A percentile compares a stretch with the other conserved stretches of the same genome.
These are phyloP conservation scores for Tolypocladium ophioglossoides DNA, from an alignment of 2,329 filamentous ascomycete species.

Conservation along the genomic window DNA sequence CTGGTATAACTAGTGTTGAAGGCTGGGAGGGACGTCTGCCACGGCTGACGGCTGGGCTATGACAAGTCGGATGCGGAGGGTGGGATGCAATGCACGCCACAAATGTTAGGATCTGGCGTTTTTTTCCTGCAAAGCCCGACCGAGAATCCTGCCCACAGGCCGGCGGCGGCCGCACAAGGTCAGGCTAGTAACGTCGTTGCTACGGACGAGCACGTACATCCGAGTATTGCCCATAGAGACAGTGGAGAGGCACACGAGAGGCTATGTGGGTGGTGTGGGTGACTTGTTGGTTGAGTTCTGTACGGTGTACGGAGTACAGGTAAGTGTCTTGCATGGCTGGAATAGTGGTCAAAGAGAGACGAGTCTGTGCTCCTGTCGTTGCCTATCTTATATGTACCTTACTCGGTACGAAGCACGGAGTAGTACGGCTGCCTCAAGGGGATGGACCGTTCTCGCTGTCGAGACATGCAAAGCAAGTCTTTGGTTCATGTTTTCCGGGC, in stretches of 20 bases:
- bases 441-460: neutral
- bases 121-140: neutral
- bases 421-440: too few species aligned
- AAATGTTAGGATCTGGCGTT: too few species aligned
- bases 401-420: too few species aligned
- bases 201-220: neutral
- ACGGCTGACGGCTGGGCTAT: neutral
- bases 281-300: neutral
- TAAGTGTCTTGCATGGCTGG: neutral
- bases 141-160: neutral
- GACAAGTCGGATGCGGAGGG: neutral
- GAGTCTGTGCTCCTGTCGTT: neutral
- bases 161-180: neutral
- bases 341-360: neutral
- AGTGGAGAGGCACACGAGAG: too few species aligned
- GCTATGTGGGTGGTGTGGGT: too few species aligned
- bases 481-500: too few species aligned
- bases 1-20: neutral
- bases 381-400: neutral
- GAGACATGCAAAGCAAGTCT: neutral
- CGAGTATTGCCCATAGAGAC: neutral
- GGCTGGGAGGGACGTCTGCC: neutral
- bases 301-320: too few species aligned
- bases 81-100: too few species aligned
- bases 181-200: neutral